Conservation (phyloP, 768 basidiomycete species). For the Postia placenta region DNA sequence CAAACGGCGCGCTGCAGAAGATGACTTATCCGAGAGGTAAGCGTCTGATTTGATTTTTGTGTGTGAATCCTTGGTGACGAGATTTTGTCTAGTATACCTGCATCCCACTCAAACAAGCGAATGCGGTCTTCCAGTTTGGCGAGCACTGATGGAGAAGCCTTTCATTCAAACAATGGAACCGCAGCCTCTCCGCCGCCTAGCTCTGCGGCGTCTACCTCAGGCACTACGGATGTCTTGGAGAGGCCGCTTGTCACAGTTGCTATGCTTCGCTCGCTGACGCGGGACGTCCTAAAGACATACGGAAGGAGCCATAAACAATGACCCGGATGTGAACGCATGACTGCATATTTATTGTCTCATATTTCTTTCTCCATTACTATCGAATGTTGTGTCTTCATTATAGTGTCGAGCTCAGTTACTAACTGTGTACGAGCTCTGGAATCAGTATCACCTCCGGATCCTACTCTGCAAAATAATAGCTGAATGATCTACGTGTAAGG, state of each 20-base stretch:
- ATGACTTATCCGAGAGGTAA: slow-evolving; percentile 11
- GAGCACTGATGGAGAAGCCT: slow-evolving; percentile 25
- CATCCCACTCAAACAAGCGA: slow-evolving; percentile 16
- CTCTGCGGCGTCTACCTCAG: slow-evolving; percentile 26
- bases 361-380: neutral
- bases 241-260: slow-evolving; percentile 48
- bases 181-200: slow-evolving; percentile 41
- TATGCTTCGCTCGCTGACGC: slow-evolving; percentile 58
- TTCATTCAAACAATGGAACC: slow-evolving; percentile 5
- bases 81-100: neutral
- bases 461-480: no score
- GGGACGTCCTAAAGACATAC: slow-evolving; percentile 37
- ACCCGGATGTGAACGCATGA: neutral
- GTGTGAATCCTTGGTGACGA: neutral
- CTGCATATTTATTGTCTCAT: no score
- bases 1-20: slow-evolving; percentile 17
- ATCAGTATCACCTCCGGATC: no score
- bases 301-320: neutral
- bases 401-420: neutral
- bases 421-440: no score
- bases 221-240: slow-evolving; percentile 31
- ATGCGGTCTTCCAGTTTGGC: slow-evolving; percentile 27
- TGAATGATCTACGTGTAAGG: no score
- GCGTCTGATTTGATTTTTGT: slow-evolving; percentile 1
- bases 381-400: neutral